These are phyloP conservation scores for Colletotrichum tamarilloi DNA, from an alignment of 2,329 filamentous ascomycete genomes.

Conservation along the genomic window DNA sequence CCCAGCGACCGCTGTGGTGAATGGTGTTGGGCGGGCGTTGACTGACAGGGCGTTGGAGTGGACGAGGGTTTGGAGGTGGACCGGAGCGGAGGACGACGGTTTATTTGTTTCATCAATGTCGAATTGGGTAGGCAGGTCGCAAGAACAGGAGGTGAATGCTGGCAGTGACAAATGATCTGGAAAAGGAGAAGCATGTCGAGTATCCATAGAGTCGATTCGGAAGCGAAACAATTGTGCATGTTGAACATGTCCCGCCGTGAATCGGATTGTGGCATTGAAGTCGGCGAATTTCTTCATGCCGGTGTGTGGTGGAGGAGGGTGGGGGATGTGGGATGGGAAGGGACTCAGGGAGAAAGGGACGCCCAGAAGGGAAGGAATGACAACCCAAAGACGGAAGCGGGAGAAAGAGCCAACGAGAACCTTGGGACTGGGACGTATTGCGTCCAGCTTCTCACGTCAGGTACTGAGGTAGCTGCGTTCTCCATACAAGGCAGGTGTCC, in stretches of 20 bases:
- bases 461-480: no score
- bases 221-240: constrained; percentile 9
- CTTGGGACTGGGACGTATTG: background rate
- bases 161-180: background rate
- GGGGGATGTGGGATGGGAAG: background rate
- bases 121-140: background rate
- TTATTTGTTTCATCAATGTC: background rate
- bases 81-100: background rate
- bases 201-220: no score
- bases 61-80: background rate
- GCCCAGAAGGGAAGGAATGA: constrained; percentile 19
- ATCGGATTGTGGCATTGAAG: constrained; percentile 15
- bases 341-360: background rate
- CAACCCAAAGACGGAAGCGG: background rate
- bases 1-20: background rate
- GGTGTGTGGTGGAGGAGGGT: background rate
- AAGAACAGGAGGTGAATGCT: background rate
- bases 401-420: background rate
- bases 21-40: background rate
- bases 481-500: no score
- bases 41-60: background rate
- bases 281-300: background rate
- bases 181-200: background rate
- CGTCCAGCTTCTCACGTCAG: background rate
- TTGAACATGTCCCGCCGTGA: background rate